Evolutionary conservation across 2,329 filamentous ascomycete genomes (phyloP).

Genomic region (Podosphaera xanthii): DNA sequence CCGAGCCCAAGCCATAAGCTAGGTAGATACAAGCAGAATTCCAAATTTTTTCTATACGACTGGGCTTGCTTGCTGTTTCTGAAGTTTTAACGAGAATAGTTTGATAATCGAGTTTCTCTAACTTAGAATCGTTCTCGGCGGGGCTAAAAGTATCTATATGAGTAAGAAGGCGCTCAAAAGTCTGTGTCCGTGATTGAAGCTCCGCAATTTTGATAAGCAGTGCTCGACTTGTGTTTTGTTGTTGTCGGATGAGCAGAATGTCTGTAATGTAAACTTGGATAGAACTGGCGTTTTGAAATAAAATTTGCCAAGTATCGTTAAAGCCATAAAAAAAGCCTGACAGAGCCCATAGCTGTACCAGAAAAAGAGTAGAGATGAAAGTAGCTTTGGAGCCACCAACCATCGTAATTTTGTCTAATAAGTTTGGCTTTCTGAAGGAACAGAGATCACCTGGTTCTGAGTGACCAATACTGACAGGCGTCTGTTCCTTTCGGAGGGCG

Average conservation of each 20-base stretch:
- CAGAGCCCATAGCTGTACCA: conserved; percentile 16
- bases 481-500: not conserved
- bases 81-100: too few species aligned
- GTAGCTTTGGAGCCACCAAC: conserved; percentile 12
- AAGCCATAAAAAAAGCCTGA: conserved; percentile 16
- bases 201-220: conserved; percentile 15
- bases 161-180: conserved; percentile 15
- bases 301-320: conserved; percentile 18
- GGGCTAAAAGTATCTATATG: conserved; percentile 8
- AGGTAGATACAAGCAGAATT: conserved; percentile 5
- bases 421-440: conserved; percentile 5
- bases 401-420: conserved; percentile 13
- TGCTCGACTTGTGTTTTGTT: conserved; percentile 15
- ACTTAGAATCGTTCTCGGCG: not conserved
- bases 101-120: not conserved
- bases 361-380: conserved; percentile 15
- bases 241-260: conserved; percentile 20
- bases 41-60: conserved; percentile 5
- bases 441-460: conserved; percentile 1
- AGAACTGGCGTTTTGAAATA: conserved; percentile 18
- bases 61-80: not conserved
- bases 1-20: conserved; percentile 14
- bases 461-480: not conserved
- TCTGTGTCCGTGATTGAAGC: conserved; percentile 17
- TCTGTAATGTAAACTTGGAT: conserved; percentile 19